Conservation (phyloP, 371 early-diverging fungal genomes). For the Entomophthora muscae region DNA sequence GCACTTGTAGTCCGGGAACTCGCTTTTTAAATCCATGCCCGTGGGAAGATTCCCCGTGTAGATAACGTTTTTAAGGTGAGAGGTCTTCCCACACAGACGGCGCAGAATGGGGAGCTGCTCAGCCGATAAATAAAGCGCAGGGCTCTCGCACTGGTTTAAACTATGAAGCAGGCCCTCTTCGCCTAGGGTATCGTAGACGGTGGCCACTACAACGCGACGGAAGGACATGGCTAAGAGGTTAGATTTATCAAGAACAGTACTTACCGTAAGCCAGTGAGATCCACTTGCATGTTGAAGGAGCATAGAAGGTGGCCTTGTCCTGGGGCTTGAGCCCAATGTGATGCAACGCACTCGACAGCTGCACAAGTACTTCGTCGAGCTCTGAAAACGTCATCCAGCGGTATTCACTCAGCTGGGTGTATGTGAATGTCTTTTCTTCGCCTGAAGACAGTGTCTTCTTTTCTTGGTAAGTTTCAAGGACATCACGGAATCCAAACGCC, state of each 20-base stretch:
- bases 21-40: constrained; percentile 7
- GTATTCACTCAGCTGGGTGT: constrained; percentile 46
- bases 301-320: constrained; percentile 5
- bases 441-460: constrained; percentile 40
- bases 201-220: constrained; percentile 56
- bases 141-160: constrained; percentile 67
- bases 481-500: constrained; percentile 42
- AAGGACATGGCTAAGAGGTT: constrained; percentile 28
- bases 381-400: constrained; percentile 45
- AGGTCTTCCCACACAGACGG: constrained; percentile 32
- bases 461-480: constrained; percentile 43
- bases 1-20: constrained; percentile 21
- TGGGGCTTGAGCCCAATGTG: constrained; percentile 13
- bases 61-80: constrained; percentile 45
- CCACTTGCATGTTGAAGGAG: constrained; percentile 14
- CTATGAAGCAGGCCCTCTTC: constrained; percentile 68
- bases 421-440: constrained; percentile 60
- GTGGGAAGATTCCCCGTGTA: constrained; percentile 32
- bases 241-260: constrained; percentile 11
- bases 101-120: constrained; percentile 53
- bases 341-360: constrained; percentile 42
- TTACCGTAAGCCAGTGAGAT: constrained; percentile 21
- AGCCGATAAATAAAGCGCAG: constrained; percentile 56
- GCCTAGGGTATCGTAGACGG: constrained; percentile 83
- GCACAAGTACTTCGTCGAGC: constrained; percentile 20